Percentiles rank a stretch among this genome's conserved stretches.
Evolutionary conservation across 345 rosid species (phyloP).

Genomic region (Pugionium dolabratum): DNA sequence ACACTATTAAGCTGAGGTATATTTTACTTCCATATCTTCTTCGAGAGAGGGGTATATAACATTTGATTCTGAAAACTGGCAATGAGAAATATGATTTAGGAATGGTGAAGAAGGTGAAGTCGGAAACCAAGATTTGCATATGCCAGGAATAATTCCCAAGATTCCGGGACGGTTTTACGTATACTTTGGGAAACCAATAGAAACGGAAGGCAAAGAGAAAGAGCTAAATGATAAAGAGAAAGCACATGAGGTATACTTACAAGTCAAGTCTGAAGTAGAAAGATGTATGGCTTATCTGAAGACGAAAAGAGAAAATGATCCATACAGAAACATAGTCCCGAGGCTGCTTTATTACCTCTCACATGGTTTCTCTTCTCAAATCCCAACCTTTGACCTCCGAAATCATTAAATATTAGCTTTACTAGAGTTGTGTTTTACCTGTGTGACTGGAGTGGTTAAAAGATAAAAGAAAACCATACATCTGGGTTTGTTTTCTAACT

Average conservation of each 20-base stretch:
- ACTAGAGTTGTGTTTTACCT: background rate
- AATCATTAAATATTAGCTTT: background rate
- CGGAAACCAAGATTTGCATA: constrained; percentile 56
- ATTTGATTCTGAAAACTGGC: constrained; percentile 12
- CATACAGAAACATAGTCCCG: constrained; percentile 56
- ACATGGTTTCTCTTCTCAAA: constrained; percentile 48
- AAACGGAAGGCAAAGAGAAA: constrained; percentile 56
- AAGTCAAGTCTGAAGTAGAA: constrained; percentile 63
- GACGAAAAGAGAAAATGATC: constrained; percentile 59
- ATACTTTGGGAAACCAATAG: constrained; percentile 71
- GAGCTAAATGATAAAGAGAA: constrained; percentile 51
- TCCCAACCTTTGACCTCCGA: constrained; percentile 63
- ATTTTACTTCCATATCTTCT: background rate
- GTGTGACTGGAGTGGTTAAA: background rate
- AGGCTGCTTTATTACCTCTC: constrained; percentile 46
- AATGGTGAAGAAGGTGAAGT: constrained; percentile 48
- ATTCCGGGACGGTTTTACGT: constrained; percentile 69
- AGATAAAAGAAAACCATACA: background rate
- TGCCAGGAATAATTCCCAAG: constrained; percentile 60
- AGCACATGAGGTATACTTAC: constrained; percentile 52
- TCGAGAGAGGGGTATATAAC: constrained; percentile 1
- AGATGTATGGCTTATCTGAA: constrained; percentile 50
- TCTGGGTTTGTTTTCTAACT: background rate
- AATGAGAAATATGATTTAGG: constrained; percentile 21
- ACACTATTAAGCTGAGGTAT: constrained; percentile 50